phyloP scores from a whole-genome alignment of 1,284 basidiomycete species.

The Sanghuangporus weigelae region DNA sequence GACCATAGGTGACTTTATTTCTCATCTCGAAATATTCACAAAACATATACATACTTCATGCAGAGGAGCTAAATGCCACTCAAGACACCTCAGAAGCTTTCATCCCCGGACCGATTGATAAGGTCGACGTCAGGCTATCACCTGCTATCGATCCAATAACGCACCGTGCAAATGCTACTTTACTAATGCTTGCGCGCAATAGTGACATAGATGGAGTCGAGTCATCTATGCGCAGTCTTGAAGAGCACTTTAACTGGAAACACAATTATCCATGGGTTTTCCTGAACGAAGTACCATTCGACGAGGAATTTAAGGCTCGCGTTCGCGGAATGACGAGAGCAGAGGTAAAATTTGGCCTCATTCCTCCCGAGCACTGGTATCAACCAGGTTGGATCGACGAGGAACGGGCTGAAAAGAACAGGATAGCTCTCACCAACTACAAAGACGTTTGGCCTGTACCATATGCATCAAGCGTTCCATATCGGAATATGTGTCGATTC shows the following conservation, averaged over 20 bases:
- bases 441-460: constrained; percentile 5
- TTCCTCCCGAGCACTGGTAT: constrained; percentile 39
- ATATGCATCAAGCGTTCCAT: constrained; percentile 16
- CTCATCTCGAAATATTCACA: not conserved
- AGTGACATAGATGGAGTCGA: constrained; percentile 34
- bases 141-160: constrained; percentile 15
- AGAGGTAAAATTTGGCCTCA: constrained; percentile 49
- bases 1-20: not conserved
- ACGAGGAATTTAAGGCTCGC: constrained; percentile 38
- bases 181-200: constrained; percentile 41
- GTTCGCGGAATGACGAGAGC: constrained; percentile 28
- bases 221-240: constrained; percentile 29
- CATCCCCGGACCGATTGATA: not conserved
- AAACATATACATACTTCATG: not conserved
- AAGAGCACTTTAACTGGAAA: constrained; percentile 21
- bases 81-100: not conserved
- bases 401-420: constrained; percentile 42
- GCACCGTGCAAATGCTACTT: constrained; percentile 35
- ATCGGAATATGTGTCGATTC: constrained; percentile 45
- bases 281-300: constrained; percentile 43
- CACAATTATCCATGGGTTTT: constrained; percentile 26
- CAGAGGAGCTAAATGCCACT: not conserved
- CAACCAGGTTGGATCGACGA: constrained; percentile 66
- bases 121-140: not conserved
- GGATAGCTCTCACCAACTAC: constrained; percentile 28